Percentiles rank a stretch among this genome's conserved stretches.
phyloP scores from a whole-genome alignment of 192 early-diverging fungal species.

The Lobosporangium transversale region DNA sequence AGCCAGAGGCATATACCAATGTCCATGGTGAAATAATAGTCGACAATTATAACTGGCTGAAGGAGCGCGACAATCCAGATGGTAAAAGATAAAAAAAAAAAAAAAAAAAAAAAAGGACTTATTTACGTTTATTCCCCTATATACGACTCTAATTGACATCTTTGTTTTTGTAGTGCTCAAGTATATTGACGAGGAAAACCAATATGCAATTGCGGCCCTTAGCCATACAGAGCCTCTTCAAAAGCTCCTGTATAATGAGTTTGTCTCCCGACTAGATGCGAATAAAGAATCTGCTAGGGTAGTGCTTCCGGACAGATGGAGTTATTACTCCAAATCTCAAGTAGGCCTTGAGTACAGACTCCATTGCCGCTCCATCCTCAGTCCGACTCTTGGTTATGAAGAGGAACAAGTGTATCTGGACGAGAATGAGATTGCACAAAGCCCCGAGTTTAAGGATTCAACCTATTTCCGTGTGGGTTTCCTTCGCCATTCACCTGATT shows the following conservation, averaged over 20 bases:
- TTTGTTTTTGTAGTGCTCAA: conserved; percentile 57
- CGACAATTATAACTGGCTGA: conserved; percentile 66
- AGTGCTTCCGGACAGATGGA: conserved; percentile 61
- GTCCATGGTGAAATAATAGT: conserved; percentile 64
- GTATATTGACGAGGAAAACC: conserved; percentile 67
- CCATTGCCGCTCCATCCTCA: conserved; percentile 26
- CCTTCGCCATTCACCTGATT: conserved; percentile 65
- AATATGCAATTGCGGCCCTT: conserved; percentile 59
- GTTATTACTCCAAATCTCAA: conserved; percentile 66
- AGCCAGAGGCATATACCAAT: conserved; percentile 35
- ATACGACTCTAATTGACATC: too few species aligned
- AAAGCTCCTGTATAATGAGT: conserved; percentile 68
- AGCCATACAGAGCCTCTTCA: conserved; percentile 62
- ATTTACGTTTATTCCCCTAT: too few species aligned
- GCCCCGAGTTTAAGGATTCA: conserved; percentile 59
- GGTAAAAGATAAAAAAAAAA: too few species aligned
- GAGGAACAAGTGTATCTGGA: conserved; percentile 51
- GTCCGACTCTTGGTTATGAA: not conserved
- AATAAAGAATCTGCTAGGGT: conserved; percentile 60
- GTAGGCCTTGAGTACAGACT: conserved; percentile 37
- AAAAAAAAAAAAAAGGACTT: too few species aligned
- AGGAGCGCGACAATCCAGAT: conserved; percentile 60
- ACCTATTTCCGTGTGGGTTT: conserved; percentile 67
- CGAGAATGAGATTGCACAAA: conserved; percentile 64
- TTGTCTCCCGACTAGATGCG: conserved; percentile 68